phyloP scores from a whole-genome alignment of 345 rosid genomes.

The Diplotaxis tenuifolia region DNA sequence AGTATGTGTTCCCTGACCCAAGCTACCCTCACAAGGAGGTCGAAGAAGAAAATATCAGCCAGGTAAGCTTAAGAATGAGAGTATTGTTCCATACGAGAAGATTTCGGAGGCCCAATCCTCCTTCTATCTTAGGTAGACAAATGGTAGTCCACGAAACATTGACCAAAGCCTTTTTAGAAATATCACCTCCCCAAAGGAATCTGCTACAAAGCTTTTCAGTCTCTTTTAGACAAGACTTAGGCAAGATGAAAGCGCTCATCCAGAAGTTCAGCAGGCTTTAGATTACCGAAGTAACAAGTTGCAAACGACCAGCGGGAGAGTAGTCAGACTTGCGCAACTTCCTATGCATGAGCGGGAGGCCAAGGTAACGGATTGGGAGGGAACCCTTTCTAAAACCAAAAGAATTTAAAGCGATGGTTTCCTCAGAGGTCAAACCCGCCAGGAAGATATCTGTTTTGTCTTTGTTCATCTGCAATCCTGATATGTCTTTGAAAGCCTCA shows the following conservation, averaged over 20 bases:
- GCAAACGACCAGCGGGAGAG: not conserved
- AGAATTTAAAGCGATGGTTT: not conserved
- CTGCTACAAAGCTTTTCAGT: not conserved
- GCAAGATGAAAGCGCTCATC: not conserved
- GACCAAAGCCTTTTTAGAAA: not conserved
- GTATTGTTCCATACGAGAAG: not conserved
- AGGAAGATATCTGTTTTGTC: not conserved
- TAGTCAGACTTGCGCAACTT: no score
- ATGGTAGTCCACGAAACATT: not conserved
- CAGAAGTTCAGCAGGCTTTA: not conserved
- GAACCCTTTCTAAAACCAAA: not conserved
- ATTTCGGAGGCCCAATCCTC: not conserved
- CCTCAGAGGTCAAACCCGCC: not conserved
- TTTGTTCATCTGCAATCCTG: not conserved
- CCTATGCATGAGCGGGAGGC: not conserved
- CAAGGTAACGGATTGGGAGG: not conserved
- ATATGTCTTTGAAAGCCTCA: no score
- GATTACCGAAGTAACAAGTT: not conserved
- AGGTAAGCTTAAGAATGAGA: not conserved
- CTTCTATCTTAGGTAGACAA: not conserved
- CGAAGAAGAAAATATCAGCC: not conserved
- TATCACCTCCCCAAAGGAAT: not conserved
- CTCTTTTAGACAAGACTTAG: not conserved
- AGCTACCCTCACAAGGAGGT: no score
- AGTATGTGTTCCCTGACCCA: no score